phyloP scores from a whole-genome alignment of 2,329 filamentous ascomycete genomes.

The Xylariaceae sp. region DNA sequence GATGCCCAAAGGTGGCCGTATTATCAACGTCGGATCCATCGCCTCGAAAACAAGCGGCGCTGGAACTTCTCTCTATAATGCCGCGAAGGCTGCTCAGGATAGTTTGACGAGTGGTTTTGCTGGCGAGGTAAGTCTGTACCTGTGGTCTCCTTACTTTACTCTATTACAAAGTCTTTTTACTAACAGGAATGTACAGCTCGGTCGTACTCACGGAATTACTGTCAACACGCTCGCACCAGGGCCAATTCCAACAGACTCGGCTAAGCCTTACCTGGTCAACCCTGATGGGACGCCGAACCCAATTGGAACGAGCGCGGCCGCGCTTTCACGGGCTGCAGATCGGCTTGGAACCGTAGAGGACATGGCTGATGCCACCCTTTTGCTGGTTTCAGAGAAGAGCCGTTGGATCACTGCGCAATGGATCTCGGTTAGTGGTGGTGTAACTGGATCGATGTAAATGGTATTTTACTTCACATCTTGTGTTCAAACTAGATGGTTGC shows the following conservation, averaged over 20 bases:
- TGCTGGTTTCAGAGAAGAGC: slow-evolving; percentile 32
- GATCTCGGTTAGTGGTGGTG: slow-evolving; percentile 26
- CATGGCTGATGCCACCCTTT: slow-evolving; percentile 31
- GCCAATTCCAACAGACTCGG: slow-evolving; percentile 27
- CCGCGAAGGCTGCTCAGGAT: slow-evolving; percentile 29
- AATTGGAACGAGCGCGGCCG: slow-evolving; percentile 5
- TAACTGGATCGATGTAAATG: slow-evolving; percentile 4
- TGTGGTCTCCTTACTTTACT: not conserved
- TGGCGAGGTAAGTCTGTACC: slow-evolving; percentile 17
- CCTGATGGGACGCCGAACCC: slow-evolving; percentile 13
- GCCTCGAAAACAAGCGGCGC: slow-evolving; percentile 34
- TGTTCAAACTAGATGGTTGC: not conserved
- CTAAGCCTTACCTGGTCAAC: slow-evolving; percentile 12
- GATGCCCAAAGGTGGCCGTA: slow-evolving; percentile 45
- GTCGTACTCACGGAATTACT: slow-evolving; percentile 31
- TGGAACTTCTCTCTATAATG: slow-evolving; percentile 24
- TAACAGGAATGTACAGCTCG: slow-evolving; percentile 25
- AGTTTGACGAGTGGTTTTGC: slow-evolving; percentile 27
- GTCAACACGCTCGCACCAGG: slow-evolving; percentile 32
- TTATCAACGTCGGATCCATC: slow-evolving; percentile 45
- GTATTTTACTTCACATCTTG: not conserved
- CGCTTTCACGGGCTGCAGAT: slow-evolving; percentile 20
- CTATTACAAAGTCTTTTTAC: not conserved
- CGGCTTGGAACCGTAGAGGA: slow-evolving; percentile 29
- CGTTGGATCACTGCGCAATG: slow-evolving; percentile 35